phyloP scores from a whole-genome alignment of 345 rosid genomes.

The Acer yangbiense region DNA sequence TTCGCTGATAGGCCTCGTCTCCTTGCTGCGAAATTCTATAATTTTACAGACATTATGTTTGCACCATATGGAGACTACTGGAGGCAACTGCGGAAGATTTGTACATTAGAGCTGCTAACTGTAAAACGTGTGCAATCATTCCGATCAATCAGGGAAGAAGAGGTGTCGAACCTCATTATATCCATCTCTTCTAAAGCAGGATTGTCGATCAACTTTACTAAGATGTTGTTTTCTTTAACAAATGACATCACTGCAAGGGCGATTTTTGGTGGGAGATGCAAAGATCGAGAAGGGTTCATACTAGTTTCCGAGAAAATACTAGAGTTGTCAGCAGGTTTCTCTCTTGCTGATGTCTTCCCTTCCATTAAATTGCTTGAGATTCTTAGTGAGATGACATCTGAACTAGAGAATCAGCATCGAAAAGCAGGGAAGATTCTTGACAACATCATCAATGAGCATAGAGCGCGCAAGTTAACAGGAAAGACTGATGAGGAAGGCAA shows the following conservation, averaged over 20 bases:
- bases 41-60: neutral
- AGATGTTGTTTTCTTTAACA: neutral
- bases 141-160: conserved; percentile 3
- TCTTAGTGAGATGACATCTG: neutral
- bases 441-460: conserved; percentile 12
- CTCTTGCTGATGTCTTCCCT: neutral
- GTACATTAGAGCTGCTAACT: neutral
- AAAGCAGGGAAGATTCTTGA: conserved; percentile 13
- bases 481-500: too few species aligned
- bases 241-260: neutral
- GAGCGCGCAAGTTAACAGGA: neutral
- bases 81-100: conserved; percentile 9
- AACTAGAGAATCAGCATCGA: neutral
- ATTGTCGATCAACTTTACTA: neutral
- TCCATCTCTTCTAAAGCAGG: neutral
- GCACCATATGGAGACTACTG: conserved; percentile 9
- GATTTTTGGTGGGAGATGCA: neutral
- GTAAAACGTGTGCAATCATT: neutral
- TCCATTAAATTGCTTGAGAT: neutral
- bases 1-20: conserved; percentile 20
- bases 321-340: neutral
- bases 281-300: neutral
- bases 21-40: neutral
- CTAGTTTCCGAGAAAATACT: neutral
- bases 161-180: neutral